A percentile compares a stretch with the other conserved stretches of the same genome.
Conservation (phyloP, 768 basidiomycete genomes). For the Leucosporidium scottii region DNA sequence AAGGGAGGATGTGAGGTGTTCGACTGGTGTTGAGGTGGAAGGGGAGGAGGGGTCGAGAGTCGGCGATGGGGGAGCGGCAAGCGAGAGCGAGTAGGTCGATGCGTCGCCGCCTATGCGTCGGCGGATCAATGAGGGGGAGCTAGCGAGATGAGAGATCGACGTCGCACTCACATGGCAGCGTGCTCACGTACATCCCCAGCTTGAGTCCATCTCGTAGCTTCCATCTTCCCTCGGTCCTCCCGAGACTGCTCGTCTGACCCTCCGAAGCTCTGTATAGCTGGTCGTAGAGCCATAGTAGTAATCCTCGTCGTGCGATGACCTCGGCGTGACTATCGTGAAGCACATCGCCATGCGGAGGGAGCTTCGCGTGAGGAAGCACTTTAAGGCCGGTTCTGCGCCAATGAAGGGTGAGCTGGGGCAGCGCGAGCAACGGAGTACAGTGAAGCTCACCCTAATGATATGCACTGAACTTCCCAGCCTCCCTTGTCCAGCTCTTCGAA, state of each 20-base stretch:
- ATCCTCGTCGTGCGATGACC: conserved; percentile 73
- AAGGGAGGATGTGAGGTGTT: neutral
- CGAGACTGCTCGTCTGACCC: conserved; percentile 10
- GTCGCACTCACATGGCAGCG: conserved; percentile 52
- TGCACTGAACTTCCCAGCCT: conserved; percentile 29
- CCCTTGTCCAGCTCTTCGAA: neutral
- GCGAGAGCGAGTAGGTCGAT: conserved; percentile 31
- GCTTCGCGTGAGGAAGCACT: conserved; percentile 59
- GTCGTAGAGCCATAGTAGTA: conserved; percentile 69
- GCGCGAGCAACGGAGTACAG: rapidly evolving
- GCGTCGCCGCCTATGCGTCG: conserved; percentile 34
- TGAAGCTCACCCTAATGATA: conserved; percentile 52
- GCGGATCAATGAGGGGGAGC: neutral
- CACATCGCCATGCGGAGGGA: conserved; percentile 65
- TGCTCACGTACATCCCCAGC: conserved; percentile 69
- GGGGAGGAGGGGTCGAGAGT: neutral
- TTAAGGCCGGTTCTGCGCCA: conserved; percentile 64
- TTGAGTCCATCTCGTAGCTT: conserved; percentile 48
- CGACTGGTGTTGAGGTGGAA: too few species aligned
- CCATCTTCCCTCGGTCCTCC: conserved; percentile 53
- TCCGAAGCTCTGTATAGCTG: conserved; percentile 47
- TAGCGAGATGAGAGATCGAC: conserved; percentile 26
- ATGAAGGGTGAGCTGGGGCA: neutral
- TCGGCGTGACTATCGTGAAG: conserved; percentile 90
- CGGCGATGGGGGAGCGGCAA: neutral